A percentile compares a stretch with the other conserved stretches of the same genome.
Conservation (phyloP, 768 basidiomycete species). For the Tricholoma matsutake region DNA sequence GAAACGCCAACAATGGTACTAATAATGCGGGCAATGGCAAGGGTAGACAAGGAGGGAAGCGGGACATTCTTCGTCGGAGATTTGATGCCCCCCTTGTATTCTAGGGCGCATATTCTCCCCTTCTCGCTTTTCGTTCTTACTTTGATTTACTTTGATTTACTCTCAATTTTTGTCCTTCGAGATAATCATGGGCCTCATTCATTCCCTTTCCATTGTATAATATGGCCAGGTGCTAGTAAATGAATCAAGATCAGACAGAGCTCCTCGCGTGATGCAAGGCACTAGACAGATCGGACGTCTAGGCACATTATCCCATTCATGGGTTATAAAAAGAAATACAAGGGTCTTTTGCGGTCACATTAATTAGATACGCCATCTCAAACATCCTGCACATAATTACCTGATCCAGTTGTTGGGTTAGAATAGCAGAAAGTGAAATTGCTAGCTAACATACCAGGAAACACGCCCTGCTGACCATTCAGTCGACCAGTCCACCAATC, state of each 20-base stretch:
- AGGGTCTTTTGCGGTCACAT: neutral
- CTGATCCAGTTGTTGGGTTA: constrained; percentile 28
- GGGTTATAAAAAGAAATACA: neutral
- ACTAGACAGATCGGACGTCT: neutral
- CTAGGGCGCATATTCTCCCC: neutral
- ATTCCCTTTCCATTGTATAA: constrained; percentile 9
- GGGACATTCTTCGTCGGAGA: constrained; percentile 9
- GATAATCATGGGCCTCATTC: constrained; percentile 6
- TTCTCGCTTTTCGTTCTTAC: neutral
- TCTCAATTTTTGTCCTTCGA: neutral
- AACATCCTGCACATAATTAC: constrained; percentile 65
- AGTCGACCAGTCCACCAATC: constrained; percentile 98
- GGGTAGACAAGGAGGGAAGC: constrained; percentile 2
- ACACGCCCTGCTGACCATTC: constrained; percentile 82
- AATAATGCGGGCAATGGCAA: neutral
- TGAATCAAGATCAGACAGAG: constrained; percentile 12
- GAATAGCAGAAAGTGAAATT: neutral
- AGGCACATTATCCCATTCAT: neutral
- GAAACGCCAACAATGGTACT: neutral
- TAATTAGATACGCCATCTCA: constrained; percentile 5
- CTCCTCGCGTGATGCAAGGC: neutral
- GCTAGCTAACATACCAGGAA: constrained; percentile 64
- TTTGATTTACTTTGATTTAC: constrained; percentile 2
- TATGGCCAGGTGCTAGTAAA: constrained; percentile 16
- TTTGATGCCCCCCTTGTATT: neutral